phyloP scores from a whole-genome alignment of 2,329 filamentous ascomycete genomes.

The Stachybotrys echinatus region DNA sequence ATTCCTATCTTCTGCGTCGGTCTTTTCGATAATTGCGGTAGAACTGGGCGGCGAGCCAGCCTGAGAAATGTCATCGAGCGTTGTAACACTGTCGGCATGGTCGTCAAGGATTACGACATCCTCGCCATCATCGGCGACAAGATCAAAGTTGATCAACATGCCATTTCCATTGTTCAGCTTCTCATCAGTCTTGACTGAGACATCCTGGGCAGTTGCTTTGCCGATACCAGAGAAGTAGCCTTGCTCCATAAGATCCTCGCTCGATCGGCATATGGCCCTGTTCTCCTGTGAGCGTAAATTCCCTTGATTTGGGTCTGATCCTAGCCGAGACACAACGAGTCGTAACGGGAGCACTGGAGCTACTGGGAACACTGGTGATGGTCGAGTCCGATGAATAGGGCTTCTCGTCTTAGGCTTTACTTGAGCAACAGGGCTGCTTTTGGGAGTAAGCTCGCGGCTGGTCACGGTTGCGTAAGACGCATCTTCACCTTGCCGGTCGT shows the following conservation, averaged over 20 bases:
- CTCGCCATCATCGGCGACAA: not conserved
- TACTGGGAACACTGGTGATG: no score
- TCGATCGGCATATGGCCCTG: conserved; percentile 43
- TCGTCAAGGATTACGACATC: not conserved
- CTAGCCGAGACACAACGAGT: not conserved
- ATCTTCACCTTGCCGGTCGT: not conserved
- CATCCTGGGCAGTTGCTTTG: not conserved
- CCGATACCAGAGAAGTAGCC: conserved; percentile 4
- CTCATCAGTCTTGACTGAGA: not conserved
- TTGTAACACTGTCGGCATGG: not conserved
- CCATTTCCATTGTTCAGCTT: not conserved
- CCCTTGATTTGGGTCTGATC: no score
- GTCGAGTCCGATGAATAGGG: no score
- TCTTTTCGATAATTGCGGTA: no score
- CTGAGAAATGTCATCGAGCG: no score
- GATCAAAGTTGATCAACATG: not conserved
- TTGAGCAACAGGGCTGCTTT: no score
- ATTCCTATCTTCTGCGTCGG: no score
- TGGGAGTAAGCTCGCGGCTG: no score
- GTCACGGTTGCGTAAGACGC: no score
- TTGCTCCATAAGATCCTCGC: conserved; percentile 32
- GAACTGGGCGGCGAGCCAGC: no score
- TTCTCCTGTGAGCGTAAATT: conserved; percentile 12
- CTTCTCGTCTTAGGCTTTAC: no score
- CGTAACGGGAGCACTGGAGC: no score